These are phyloP conservation scores for Coemansia sp. DNA, from an alignment of 192 early-diverging fungal species.

Conservation along the genomic window DNA sequence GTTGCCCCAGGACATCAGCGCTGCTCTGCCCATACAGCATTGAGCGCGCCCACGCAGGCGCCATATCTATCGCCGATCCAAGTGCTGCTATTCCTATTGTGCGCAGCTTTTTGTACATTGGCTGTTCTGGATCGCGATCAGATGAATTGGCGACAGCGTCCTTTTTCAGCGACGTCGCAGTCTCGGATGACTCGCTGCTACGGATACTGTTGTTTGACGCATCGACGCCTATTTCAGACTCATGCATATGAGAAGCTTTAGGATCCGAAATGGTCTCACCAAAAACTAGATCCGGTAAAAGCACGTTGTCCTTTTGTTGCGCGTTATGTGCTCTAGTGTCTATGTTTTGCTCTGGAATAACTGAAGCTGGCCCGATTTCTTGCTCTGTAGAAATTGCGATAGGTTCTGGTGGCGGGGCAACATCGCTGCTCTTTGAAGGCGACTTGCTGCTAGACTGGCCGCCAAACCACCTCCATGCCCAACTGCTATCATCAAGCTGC, in stretches of 20 bases:
- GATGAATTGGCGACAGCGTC: background rate
- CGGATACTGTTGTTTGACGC: background rate
- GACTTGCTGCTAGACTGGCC: background rate
- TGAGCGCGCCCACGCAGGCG: constrained; percentile 44
- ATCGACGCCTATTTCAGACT: background rate
- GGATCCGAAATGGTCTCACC: background rate
- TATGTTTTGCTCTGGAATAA: background rate
- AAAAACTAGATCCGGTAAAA: constrained; percentile 36
- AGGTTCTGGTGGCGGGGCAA: background rate
- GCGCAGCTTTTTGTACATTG: constrained; percentile 30
- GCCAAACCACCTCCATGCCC: constrained; percentile 19
- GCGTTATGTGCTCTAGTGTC: constrained; percentile 2
- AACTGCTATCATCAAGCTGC: background rate
- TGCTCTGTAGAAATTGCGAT: background rate
- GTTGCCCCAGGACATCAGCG: constrained; percentile 39
- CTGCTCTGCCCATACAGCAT: constrained; percentile 16
- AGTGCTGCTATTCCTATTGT: constrained; percentile 20
- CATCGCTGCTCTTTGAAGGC: background rate
- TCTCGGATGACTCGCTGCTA: background rate
- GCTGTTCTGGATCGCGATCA: constrained; percentile 1
- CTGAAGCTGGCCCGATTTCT: background rate
- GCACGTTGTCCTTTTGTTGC: constrained; percentile 18
- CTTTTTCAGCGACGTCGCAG: background rate
- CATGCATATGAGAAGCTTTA: background rate
- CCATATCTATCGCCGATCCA: constrained; percentile 30